phyloP scores from a whole-genome alignment of 768 basidiomycete genomes.

The Arthromyces matolae region DNA sequence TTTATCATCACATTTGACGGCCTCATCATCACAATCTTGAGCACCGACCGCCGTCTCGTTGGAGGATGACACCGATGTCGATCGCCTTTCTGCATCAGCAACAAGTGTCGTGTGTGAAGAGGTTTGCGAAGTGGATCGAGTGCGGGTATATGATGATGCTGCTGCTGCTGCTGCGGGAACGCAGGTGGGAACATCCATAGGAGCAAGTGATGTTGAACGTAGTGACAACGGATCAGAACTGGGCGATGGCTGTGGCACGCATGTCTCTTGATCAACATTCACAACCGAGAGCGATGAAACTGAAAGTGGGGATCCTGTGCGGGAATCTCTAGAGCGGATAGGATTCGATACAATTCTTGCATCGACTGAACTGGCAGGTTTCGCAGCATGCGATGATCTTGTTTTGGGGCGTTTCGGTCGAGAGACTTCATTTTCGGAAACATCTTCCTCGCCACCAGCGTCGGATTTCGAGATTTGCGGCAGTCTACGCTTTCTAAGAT shows the following conservation, averaged over 20 bases:
- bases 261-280: too few species aligned
- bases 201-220: constrained; percentile 8
- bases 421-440: constrained; percentile 25
- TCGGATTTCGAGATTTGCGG: constrained; percentile 24
- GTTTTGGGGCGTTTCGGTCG: constrained; percentile 25
- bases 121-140: constrained; percentile 36
- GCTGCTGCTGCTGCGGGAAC: too few species aligned
- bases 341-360: constrained; percentile 8
- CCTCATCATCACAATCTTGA: constrained; percentile 12
- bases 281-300: too few species aligned
- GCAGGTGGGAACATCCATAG: constrained; percentile 10
- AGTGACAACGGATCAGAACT: constrained; percentile 11
- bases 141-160: constrained; percentile 29
- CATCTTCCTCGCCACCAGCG: constrained; percentile 22
- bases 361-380: constrained; percentile 1
- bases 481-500: constrained; percentile 32
- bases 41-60: constrained; percentile 34
- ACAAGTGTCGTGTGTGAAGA: constrained; percentile 36
- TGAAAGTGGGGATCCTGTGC: not conserved
- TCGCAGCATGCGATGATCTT: constrained; percentile 9
- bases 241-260: constrained; percentile 4
- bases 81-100: constrained; percentile 28
- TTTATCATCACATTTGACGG: constrained; percentile 17
- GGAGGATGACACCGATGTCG: constrained; percentile 37
- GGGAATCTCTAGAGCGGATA: too few species aligned